Base-by-base conservation (phyloP, 768 basidiomycete genomes). In the Auricularia auricula-judae region DNA sequence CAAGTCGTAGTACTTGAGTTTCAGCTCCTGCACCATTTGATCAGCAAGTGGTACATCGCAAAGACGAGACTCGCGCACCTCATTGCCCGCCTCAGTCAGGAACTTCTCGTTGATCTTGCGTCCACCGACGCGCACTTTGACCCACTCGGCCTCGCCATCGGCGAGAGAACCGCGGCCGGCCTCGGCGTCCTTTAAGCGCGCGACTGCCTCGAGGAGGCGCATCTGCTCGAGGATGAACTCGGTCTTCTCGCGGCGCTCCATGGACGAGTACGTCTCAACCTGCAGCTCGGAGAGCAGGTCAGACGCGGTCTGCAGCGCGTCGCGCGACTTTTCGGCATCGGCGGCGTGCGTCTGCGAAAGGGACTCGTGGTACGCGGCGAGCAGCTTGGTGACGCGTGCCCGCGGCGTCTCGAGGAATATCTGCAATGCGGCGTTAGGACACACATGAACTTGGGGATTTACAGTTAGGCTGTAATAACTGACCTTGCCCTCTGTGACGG, bases 201-300 rank as follows among this genome's bases (percentile, higher is more conserved):
- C 91, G 42, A 93, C 84, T 51, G 84, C 80, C 62, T 91, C 84
- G 70, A 95, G 79, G 62, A 98, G 74, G 65, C 97, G 82, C 93
- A 99, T 98, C 75, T 98, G 97, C 75, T 98, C 96, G 54, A 98
- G 77, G 68, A 99, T 91, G 71, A 99, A 98, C 73, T 98, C 93
- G 3, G 93, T 97, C 81, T 99, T 99, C 76, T 99, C 97, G 71
- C 90, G 79, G 66, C 94, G 86, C 68, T 98, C 93, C 97, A 99
- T 98, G 4, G 92, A 93, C 14, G 95, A 98, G 74, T 98, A 99
- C 1, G 97, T 98, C 76, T 99, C 97, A 44, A 99, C 95, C 78
- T 98, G 95, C 2, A 99, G 84, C 65, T 99, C 97, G 29, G 88
- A 88, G 66, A 98, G 81, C 35, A 98, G 78, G 67, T 98, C 97